Percentiles rank a stretch among this genome's conserved stretches.
Conservation (phyloP, 495 filamentous ascomycete species). For the Geoglossum glabrum region DNA sequence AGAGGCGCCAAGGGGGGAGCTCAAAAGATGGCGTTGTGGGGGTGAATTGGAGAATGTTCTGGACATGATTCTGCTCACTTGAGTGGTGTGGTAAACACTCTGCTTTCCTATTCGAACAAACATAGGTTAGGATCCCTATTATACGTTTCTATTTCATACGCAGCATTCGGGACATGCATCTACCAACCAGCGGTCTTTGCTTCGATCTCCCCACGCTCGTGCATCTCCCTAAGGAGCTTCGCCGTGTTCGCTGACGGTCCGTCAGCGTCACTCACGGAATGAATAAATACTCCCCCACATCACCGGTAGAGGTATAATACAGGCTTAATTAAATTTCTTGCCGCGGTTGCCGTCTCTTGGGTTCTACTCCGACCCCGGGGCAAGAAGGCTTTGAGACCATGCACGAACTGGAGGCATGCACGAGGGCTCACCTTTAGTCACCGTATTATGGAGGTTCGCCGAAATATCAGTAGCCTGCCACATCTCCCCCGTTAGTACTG, state of each 20-base stretch:
- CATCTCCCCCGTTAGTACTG: slow-evolving; percentile 3
- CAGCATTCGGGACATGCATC: not conserved
- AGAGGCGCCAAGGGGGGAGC: not conserved
- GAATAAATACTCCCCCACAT: not conserved
- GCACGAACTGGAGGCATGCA: not conserved
- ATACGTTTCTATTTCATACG: not conserved
- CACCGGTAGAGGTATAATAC: not conserved
- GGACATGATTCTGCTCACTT: slow-evolving; percentile 15
- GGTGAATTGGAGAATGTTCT: not conserved
- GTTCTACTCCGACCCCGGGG: not conserved
- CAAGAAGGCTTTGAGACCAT: not conserved
- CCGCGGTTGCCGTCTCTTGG: too few species aligned
- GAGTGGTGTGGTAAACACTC: slow-evolving; percentile 38
- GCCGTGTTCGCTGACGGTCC: slow-evolving; percentile 30
- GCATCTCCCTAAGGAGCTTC: slow-evolving; percentile 42
- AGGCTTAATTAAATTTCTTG: too few species aligned
- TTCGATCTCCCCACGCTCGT: slow-evolving; percentile 37
- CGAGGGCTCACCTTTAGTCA: slow-evolving; percentile 33
- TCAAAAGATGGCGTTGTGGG: too few species aligned
- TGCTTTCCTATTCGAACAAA: slow-evolving; percentile 30
- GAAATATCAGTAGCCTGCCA: slow-evolving; percentile 41
- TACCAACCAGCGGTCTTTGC: slow-evolving; percentile 32
- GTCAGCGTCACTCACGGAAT: not conserved
- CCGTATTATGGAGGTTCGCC: slow-evolving; percentile 45
- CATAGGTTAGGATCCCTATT: not conserved